phyloP scores from a whole-genome alignment of 106 monocot species.

The Dendrobium huoshanense region DNA sequence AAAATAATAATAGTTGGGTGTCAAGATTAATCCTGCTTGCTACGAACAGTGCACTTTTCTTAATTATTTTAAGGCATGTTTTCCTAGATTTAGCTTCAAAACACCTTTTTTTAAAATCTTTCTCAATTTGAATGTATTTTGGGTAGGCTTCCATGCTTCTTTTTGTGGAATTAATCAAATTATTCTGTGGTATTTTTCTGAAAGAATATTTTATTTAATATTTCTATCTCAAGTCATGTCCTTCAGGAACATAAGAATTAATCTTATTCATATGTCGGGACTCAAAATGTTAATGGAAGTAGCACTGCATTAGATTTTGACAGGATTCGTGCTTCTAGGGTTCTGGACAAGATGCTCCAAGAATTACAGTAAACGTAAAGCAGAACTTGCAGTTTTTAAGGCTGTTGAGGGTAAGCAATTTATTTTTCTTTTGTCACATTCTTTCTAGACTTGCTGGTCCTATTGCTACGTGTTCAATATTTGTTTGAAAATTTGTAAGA shows the following conservation, averaged over 20 bases:
- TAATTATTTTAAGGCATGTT: neutral
- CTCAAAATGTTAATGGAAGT: neutral
- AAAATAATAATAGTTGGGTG: neutral
- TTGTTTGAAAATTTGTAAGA: neutral
- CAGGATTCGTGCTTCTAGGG: conserved; percentile 32
- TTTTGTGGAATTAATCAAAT: neutral
- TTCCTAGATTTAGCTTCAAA: neutral
- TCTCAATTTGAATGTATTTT: neutral
- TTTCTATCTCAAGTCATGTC: neutral
- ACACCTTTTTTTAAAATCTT: neutral
- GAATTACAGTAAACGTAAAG: conserved; percentile 93
- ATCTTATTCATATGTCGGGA: neutral
- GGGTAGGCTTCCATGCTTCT: neutral
- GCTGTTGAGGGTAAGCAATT: conserved; percentile 51
- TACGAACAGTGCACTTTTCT: neutral
- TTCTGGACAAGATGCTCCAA: conserved; percentile 51
- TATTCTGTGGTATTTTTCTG: neutral
- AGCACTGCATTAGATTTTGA: neutral
- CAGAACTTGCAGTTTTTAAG: conserved; percentile 78
- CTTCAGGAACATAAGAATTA: no score
- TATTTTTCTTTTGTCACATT: neutral
- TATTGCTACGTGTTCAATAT: neutral
- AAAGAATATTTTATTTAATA: neutral
- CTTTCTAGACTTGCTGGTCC: neutral
- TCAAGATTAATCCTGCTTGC: neutral